phyloP scores from a whole-genome alignment of 2,329 filamentous ascomycete species.

The Talaromyces sp. region DNA sequence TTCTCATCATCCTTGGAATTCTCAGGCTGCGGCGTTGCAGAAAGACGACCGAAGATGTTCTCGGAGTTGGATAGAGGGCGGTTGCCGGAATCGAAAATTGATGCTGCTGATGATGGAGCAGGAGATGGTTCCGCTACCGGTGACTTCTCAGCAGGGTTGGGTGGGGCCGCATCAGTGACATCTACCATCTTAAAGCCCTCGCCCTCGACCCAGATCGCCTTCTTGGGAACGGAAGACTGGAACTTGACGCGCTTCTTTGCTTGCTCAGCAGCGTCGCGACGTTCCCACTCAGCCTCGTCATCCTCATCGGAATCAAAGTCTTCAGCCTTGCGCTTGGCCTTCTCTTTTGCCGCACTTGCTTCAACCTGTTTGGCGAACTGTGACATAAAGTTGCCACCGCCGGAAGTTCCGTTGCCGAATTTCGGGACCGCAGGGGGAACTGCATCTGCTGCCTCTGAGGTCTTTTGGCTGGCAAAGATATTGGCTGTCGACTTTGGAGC shows the following conservation, averaged over 20 bases:
- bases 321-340: slow-evolving; percentile 53
- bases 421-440: slow-evolving; percentile 31
- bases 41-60: slow-evolving; percentile 44
- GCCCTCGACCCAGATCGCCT: slow-evolving; percentile 34
- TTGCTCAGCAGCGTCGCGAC: slow-evolving; percentile 49
- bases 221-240: slow-evolving; percentile 39
- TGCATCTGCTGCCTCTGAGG: background rate
- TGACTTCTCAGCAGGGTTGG: background rate
- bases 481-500: background rate
- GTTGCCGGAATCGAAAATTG: slow-evolving; percentile 33
- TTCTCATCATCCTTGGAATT: slow-evolving; percentile 22
- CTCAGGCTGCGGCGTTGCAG: slow-evolving; percentile 30
- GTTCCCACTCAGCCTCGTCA: slow-evolving; percentile 53
- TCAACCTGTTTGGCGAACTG: slow-evolving; percentile 47
- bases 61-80: slow-evolving; percentile 31
- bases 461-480: background rate
- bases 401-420: slow-evolving; percentile 27
- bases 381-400: slow-evolving; percentile 42
- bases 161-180: background rate
- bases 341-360: slow-evolving; percentile 46
- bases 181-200: slow-evolving; percentile 38
- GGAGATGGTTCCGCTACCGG: slow-evolving; percentile 3
- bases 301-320: slow-evolving; percentile 58
- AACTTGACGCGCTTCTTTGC: slow-evolving; percentile 49
- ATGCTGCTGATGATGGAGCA: slow-evolving; percentile 17